Base-by-base conservation (phyloP, 768 basidiomycete genomes). In the Ephemerocybe angulata region DNA sequence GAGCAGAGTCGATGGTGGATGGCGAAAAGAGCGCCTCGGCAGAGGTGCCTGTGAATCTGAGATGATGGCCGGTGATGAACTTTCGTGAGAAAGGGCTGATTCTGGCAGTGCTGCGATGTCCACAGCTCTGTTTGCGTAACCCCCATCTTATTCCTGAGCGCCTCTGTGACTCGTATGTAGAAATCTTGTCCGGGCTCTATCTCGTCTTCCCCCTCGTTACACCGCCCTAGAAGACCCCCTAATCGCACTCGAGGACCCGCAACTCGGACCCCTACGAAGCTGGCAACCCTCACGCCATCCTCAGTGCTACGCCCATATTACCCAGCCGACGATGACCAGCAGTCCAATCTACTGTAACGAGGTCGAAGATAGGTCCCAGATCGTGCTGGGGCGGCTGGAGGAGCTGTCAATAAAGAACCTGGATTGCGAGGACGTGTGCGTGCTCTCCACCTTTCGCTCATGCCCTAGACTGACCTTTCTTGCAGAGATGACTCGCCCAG, bases 401-500 rank as follows among this genome's bases (percentile, higher is more conserved):
- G 54, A 55, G 43, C 48, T 55, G 7, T 55, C 54, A n/a, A 55
- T 55, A 28, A 55, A 50, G 47, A 55, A 55, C 54, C 48, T 55
- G 47, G 47, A 55, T 46, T 25, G 46, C 54, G 54, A 55, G 47
- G 37, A 55, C 27, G 15, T 48, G 46, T 48, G 46, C 46, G 46
- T 28, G 17, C 46, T 29, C 19, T 19, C 42, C 30, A 41, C 21
- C 24, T 50, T 15, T 21, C 33, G 19, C 35, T 33, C 30, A 35
- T 29, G 33, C 25, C 35, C 33, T 19, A 38, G 25, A 22, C 35
- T 49, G 33, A 37, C 37, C 52, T 7, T 53, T 35, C 29, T 43
- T 49, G 55, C 53, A 68, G 67, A 46, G 67, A 70, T 38, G 63
- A 66, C 53, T 71, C 70, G 28, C 70, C 71, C 55, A 66, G 67